Conservation (phyloP, 768 basidiomycete genomes). For the Kwoniella shandongensis region DNA sequence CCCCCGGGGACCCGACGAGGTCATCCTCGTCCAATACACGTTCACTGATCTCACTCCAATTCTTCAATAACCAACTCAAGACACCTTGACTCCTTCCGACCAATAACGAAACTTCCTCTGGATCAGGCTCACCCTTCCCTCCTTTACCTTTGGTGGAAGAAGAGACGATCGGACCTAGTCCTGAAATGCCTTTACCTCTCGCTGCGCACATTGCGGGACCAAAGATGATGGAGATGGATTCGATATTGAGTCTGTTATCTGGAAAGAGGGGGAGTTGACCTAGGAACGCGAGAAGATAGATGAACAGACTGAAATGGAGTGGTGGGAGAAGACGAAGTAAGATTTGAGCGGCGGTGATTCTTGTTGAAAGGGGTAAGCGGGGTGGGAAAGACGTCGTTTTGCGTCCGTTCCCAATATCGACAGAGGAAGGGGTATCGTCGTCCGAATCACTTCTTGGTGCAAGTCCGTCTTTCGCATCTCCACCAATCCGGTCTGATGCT, state of each 20-base stretch:
- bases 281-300: conserved; percentile 74
- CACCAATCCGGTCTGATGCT: neutral
- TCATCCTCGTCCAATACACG: conserved; percentile 34
- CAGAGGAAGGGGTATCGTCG: neutral
- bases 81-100: conserved; percentile 34
- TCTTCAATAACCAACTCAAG: conserved; percentile 34
- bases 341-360: conserved; percentile 57
- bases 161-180: conserved; percentile 28
- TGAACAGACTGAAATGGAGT: conserved; percentile 66
- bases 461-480: neutral
- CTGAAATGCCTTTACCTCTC: conserved; percentile 36
- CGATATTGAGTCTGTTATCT: conserved; percentile 59
- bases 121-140: conserved; percentile 18
- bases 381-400: too few relatives aligned
- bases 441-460: neutral
- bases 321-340: conserved; percentile 60
- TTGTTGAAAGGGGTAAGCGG: conserved; percentile 26
- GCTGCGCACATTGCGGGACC: conserved; percentile 53
- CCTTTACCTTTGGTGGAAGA: neutral
- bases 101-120: conserved; percentile 30
- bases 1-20: too few relatives aligned
- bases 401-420: neutral
- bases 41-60: conserved; percentile 36
- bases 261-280: conserved; percentile 60
- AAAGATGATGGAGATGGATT: conserved; percentile 59